Evolutionary conservation across 139 green algal species (phyloP).

Genomic region (Gonium pectorale): DNA sequence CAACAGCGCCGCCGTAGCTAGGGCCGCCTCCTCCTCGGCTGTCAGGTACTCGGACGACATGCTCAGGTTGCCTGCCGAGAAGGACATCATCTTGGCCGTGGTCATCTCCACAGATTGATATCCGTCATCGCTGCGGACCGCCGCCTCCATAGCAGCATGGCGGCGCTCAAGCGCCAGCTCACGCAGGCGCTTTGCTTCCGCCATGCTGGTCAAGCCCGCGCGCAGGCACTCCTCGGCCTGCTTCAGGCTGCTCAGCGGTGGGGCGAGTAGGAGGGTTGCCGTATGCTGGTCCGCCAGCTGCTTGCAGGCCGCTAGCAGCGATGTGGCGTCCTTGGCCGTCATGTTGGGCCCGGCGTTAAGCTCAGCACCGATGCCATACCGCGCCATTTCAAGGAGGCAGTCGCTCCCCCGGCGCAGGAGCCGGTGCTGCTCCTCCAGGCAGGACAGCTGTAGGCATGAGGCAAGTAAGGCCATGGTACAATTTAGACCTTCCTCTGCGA

Average conservation of each 20-base stretch:
- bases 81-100: too few species aligned
- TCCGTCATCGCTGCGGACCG: too few species aligned
- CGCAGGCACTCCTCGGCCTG: not conserved
- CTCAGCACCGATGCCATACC: conserved; percentile 18
- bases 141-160: not conserved
- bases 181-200: not conserved
- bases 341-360: not conserved
- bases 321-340: not conserved
- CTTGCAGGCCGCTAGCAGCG: conserved; percentile 17
- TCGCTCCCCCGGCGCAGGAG: conserved; percentile 19
- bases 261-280: not conserved
- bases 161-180: not conserved
- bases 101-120: too few species aligned
- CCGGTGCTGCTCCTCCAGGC: not conserved
- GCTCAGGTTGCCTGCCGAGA: too few species aligned
- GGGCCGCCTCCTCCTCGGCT: not conserved
- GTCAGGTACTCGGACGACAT: not conserved
- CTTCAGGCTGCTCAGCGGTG: conserved; percentile 9
- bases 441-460: not conserved
- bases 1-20: not conserved
- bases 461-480: too few species aligned
- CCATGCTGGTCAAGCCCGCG: not conserved
- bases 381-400: conserved; percentile 31
- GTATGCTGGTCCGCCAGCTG: conserved; percentile 23
- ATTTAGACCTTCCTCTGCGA: too few species aligned